Evolutionary conservation across 345 rosid species (phyloP).

Genomic region (Acer campestre): DNA sequence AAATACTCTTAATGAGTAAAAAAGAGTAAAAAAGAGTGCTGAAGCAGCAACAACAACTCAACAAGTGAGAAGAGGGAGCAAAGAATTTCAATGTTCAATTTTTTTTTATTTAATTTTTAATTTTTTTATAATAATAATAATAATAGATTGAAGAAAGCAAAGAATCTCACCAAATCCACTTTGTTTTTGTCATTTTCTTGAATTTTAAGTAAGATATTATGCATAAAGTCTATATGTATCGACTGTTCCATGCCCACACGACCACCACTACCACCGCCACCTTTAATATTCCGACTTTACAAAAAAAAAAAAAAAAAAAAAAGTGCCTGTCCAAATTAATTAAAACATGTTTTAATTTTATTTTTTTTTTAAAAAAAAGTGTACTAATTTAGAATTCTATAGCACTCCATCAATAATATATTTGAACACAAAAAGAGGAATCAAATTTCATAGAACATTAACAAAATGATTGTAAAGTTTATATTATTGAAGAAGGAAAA

Average conservation of each 20-base stretch:
- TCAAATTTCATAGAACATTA: neutral
- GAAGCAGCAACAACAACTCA: no score
- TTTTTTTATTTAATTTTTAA: neutral
- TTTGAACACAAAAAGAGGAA: neutral
- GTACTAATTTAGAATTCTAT: no score
- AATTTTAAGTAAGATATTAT: conserved; percentile 20
- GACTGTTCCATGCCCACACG: conserved; percentile 15
- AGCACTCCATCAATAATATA: neutral
- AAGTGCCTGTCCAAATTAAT: no score
- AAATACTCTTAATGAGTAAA: no score
- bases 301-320: neutral
- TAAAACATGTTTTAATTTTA: no score
- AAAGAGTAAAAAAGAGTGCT: no score
- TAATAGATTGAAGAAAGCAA: conserved; percentile 12
- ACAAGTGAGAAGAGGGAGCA: no score
- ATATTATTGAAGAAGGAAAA: no score
- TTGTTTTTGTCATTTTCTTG: conserved; percentile 33
- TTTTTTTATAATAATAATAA: neutral
- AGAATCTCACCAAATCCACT: conserved; percentile 28
- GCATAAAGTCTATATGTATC: neutral
- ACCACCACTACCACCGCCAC: neutral
- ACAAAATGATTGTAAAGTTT: no score
- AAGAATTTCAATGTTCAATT: neutral
- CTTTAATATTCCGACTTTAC: neutral
- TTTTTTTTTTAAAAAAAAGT: neutral